Conservation (phyloP, 352 stramenopile species). For the Globisporangium ultimum region DNA sequence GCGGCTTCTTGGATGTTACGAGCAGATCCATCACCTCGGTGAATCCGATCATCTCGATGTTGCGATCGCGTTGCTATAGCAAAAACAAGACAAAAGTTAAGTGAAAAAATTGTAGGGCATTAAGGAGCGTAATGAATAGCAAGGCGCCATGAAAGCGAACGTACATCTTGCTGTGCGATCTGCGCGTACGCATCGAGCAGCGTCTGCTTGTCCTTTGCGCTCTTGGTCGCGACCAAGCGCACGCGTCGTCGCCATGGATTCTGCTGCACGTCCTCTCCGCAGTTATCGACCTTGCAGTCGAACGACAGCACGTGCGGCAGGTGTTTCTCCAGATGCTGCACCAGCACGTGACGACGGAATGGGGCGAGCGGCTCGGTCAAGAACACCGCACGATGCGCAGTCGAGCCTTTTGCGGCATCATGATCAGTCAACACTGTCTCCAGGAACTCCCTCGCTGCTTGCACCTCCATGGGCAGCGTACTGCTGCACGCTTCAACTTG, state of each 20-base stretch:
- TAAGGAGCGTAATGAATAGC: background rate
- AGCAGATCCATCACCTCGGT: conserved; percentile 61
- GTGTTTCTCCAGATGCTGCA: conserved; percentile 42
- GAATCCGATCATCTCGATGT: conserved; percentile 61
- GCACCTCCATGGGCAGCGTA: conserved; percentile 4
- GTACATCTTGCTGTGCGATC: conserved; percentile 24
- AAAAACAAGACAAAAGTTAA: background rate
- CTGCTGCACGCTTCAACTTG: background rate
- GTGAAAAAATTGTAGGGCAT: background rate
- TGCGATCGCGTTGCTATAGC: conserved; percentile 30
- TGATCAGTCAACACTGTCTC: conserved; percentile 19
- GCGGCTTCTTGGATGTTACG: conserved; percentile 35
- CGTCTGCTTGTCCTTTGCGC: conserved; percentile 20
- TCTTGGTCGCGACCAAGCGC: conserved; percentile 36
- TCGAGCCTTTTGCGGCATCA: conserved; percentile 9
- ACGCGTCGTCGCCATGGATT: conserved; percentile 65
- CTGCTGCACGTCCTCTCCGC: conserved; percentile 16
- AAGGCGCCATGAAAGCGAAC: background rate
- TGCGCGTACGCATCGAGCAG: conserved; percentile 30
- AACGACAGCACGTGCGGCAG: conserved; percentile 41
- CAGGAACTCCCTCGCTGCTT: conserved; percentile 37
- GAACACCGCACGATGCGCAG: conserved; percentile 29
- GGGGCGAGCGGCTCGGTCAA: conserved; percentile 60
- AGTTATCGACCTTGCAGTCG: conserved; percentile 69
- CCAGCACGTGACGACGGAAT: conserved; percentile 57